Evolutionary conservation across 1,139 yeast species (phyloP).

Genomic region (Arxiozyma slooffiae): DNA sequence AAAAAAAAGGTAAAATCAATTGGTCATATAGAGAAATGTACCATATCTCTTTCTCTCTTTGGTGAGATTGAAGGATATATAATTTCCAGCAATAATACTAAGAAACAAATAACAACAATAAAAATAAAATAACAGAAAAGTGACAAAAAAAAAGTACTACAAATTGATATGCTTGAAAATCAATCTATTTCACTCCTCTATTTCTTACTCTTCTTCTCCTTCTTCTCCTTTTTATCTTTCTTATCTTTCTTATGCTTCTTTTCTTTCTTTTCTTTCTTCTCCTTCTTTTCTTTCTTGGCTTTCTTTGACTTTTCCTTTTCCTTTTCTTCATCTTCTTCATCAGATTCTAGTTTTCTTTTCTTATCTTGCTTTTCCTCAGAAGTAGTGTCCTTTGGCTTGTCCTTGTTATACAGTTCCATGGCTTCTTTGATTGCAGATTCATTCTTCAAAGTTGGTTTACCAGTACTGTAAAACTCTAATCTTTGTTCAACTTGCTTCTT

Average conservation of each 20-base stretch:
- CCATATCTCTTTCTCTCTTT: not conserved
- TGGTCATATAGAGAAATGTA: not conserved
- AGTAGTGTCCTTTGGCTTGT: constrained; percentile 39
- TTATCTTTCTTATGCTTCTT: constrained; percentile 46
- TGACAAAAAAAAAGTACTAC: constrained; percentile 1
- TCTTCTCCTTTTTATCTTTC: constrained; percentile 47
- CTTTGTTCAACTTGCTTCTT: constrained; percentile 98
- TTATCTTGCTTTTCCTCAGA: constrained; percentile 21
- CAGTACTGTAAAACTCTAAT: constrained; percentile 89
- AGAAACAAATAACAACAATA: not conserved
- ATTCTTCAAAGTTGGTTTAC: constrained; percentile 94
- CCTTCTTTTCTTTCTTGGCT: constrained; percentile 35
- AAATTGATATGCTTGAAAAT: not conserved
- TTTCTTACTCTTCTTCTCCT: constrained; percentile 37
- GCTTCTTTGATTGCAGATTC: constrained; percentile 90
- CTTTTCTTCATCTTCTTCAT: constrained; percentile 30
- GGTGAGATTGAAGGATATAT: not conserved
- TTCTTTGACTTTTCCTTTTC: constrained; percentile 36
- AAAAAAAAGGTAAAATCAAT: not conserved
- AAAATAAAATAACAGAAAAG: not conserved
- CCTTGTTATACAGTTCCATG: constrained; percentile 56
- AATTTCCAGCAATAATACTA: not conserved
- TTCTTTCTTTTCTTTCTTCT: no score
- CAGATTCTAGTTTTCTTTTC: constrained; percentile 40
- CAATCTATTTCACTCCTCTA: constrained; percentile 28